These are phyloP conservation scores for Pseudonitzschia pungens DNA, from an alignment of 108 stramenopile genomes.

Conservation along the genomic window DNA sequence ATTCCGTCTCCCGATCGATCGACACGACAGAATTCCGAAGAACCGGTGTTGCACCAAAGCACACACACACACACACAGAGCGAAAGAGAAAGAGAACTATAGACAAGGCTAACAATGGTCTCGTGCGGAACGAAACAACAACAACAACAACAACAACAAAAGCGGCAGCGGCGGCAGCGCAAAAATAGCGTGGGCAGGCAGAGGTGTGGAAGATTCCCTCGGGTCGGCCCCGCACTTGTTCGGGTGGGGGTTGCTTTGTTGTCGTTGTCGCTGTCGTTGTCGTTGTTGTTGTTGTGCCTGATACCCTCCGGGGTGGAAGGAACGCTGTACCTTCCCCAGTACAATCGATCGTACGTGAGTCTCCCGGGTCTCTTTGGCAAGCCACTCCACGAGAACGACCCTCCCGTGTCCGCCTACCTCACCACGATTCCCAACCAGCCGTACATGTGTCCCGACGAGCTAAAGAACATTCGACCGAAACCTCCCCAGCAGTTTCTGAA, in stretches of 20 bases:
- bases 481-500: not conserved
- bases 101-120: too few species aligned
- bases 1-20: too few species aligned
- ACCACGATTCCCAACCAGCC: not conserved
- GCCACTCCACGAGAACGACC: not conserved
- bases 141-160: too few species aligned
- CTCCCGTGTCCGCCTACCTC: conserved; percentile 15
- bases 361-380: conserved; percentile 27
- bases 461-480: not conserved
- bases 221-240: too few species aligned
- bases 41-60: too few species aligned
- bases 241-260: not conserved
- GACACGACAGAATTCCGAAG: too few species aligned
- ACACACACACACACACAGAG: too few species aligned
- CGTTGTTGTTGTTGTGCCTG: not conserved
- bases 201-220: too few species aligned
- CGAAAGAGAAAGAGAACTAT: too few species aligned
- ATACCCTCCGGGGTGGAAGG: not conserved
- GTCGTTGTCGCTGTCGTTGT: not conserved
- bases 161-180: too few species aligned
- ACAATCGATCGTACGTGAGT: conserved; percentile 18
- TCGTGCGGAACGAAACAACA: too few species aligned
- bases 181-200: too few species aligned
- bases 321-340: conserved; percentile 22
- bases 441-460: conserved; percentile 3